Percentiles rank a stretch among this genome's conserved stretches.
These are phyloP conservation scores for Quercus cerris DNA, from an alignment of 306 rosid genomes.

Conservation along the genomic window DNA sequence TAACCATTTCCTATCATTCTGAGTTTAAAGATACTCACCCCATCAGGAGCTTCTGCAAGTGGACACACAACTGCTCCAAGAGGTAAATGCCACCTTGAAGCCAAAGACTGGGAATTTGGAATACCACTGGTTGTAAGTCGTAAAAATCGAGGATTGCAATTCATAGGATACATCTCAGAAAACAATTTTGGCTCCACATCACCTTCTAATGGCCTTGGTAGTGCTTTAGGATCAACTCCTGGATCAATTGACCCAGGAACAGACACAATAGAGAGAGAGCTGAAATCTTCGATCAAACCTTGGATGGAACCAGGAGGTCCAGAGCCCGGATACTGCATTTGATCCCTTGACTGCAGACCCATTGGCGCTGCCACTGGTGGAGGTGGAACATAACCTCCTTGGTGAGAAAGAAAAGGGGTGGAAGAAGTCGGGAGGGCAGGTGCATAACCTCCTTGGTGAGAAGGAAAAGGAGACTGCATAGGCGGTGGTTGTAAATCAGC, in stretches of 20 bases:
- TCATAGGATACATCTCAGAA: conserved; percentile 57
- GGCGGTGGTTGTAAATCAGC: conserved; percentile 57
- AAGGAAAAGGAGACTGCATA: conserved; percentile 46
- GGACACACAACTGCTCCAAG: conserved; percentile 98
- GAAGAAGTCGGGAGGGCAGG: conserved; percentile 39
- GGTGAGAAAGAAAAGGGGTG: conserved; percentile 54
- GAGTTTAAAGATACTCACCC: conserved; percentile 53
- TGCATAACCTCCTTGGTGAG: conserved; percentile 57
- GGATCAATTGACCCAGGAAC: conserved; percentile 87
- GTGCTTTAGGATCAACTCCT: conserved; percentile 63
- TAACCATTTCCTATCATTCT: conserved; percentile 13
- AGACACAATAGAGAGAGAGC: conserved; percentile 74
- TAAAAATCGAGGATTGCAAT: conserved; percentile 73
- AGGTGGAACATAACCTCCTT: conserved; percentile 60
- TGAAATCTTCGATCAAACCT: conserved; percentile 87
- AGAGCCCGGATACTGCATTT: conserved; percentile 52
- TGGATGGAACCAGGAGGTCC: conserved; percentile 70
- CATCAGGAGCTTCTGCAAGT: conserved; percentile 89
- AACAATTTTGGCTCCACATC: conserved; percentile 70
- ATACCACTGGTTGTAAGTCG: conserved; percentile 82
- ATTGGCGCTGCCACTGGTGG: conserved; percentile 54
- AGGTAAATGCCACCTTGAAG: conserved; percentile 98
- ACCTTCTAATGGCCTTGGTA: conserved; percentile 90
- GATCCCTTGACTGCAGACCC: conserved; percentile 54
- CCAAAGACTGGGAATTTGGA: conserved; percentile 93